Base-by-base conservation (phyloP, 768 basidiomycete genomes). In the Suillus ampliporus region DNA sequence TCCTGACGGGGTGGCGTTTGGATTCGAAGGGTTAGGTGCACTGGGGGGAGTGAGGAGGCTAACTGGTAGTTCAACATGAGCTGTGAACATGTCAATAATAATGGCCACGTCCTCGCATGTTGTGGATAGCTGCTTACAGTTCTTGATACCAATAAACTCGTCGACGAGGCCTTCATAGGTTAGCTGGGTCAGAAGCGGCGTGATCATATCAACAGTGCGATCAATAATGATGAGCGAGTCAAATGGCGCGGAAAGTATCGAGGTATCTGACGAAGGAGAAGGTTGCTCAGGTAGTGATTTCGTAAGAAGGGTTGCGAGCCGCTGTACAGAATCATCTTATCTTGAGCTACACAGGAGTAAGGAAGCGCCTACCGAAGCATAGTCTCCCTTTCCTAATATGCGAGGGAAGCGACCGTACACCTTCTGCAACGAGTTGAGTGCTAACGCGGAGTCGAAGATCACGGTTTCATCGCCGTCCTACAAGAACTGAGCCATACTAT, bases 151-250 rank as follows among this genome's bases (percentile, higher is more conserved):
- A 52, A 97, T 81, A 40, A 94, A 78, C 74, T 99, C 97, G 71
- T 99, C 97, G 38, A 98, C 83, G 53, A 99, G 88, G 21, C 97
- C 97, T 73, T 99, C 91, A 68, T 99, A 99, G 0, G 97, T 99
- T 61, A 99, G 80, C 70, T 99, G 96, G 3, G 97, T 99, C 51
- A 97, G 85, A 57, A 99, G 80, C 1, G 97, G 95, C 0, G 97
- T 97, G 63, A 99, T 88, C 91, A 98, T 92, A 71, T 99, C 97
- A 11, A 92, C 88, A 38, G 89, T 87, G 53, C 97, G 88, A 74
- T 99, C 97, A 61, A 99, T 68, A 41, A 99, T 82, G 67, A 99
- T 89, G 63, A 99, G 78, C 15, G 88, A 89, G 72, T 99, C 97
- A 59, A 99, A 83, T 57, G 82, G 85, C 17, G 86, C 85, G 3